Evolutionary conservation across 2,329 filamentous ascomycete genomes (phyloP), one percentile per base, ranked within the genome.

Genomic region (Dryadomyces sulphureus): DNA sequence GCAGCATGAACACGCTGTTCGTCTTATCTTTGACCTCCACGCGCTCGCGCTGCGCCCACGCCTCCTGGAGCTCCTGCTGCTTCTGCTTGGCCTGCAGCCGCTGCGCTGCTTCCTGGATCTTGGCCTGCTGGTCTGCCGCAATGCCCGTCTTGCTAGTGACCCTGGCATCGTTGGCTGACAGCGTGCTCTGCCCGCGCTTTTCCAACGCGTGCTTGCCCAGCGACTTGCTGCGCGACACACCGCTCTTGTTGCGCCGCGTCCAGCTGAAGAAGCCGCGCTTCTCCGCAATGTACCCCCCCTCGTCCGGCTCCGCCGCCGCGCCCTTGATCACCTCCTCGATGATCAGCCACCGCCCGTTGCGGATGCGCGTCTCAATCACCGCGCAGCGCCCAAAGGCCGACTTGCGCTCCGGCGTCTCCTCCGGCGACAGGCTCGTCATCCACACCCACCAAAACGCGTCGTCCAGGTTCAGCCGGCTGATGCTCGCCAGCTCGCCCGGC

Each of bases 361-460:
- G 70, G 50, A 96, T 92, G 14, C 76, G 70, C 0, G 92, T 96
- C 62, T 98, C 92, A 40, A 96, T 75, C 35, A 98, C 73, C 19
- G 92, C 87, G 57, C 92, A 98, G 52, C 92, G 77, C 34, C 92
- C 92, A 60, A 98, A 98, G 0, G 89, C 87, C 6, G 89, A 82
- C 60, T 98, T 98, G 50, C 92, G 79, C 41, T 81, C 74, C 0
- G 79, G 64, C 0, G 89, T 84, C 65, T 98, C 92, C 57, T 98
- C 92, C 1, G 80, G 84, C 1, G 90, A 88, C 56, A 98, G 67
- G 69, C 90, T 96, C 55, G 79, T 93, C 73, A 98, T 96, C 92
- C 92, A 98, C 4, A 96, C 92, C 90, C 92, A 96, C 92, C 92
- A 98, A 62, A 98, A 98, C 1, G 88, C 83, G 60, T 96, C 90